phyloP scores from a whole-genome alignment of 768 basidiomycete species.

The Suillus tomentosus region DNA sequence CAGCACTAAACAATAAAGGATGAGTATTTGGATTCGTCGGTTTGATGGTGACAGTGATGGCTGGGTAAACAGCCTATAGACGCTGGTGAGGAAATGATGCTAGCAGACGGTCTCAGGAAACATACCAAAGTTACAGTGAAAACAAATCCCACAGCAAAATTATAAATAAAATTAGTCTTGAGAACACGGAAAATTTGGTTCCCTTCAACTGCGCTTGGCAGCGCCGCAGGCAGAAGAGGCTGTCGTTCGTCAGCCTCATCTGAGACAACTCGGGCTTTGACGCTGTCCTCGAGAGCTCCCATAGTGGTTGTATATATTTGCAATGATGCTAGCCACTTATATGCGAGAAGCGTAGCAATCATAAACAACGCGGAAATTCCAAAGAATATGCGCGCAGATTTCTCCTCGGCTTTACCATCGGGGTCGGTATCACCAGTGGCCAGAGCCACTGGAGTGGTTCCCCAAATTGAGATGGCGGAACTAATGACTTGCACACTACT shows the following conservation, averaged over 20 bases:
- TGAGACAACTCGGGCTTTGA: slow-evolving; percentile 24
- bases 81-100: slow-evolving; percentile 11
- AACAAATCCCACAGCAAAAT: slow-evolving; percentile 73
- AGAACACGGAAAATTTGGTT: slow-evolving; percentile 53
- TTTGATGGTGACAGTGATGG: slow-evolving; percentile 76
- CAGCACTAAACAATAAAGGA: slow-evolving; percentile 78
- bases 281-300: slow-evolving; percentile 44
- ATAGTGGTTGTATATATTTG: slow-evolving; percentile 61
- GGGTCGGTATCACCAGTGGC: slow-evolving; percentile 18
- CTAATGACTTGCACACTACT: slow-evolving; percentile 76
- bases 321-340: slow-evolving; percentile 57
- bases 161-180: slow-evolving; percentile 66
- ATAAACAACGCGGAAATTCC: slow-evolving; percentile 68
- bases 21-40: slow-evolving; percentile 68
- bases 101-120: not conserved
- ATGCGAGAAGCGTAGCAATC: slow-evolving; percentile 50
- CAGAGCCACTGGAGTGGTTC: slow-evolving; percentile 34
- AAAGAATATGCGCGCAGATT: slow-evolving; percentile 77
- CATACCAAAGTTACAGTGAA: slow-evolving; percentile 81
- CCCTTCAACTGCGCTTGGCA: slow-evolving; percentile 23
- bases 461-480: slow-evolving; percentile 57
- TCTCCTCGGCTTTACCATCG: slow-evolving; percentile 57
- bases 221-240: slow-evolving; percentile 38
- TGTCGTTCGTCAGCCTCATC: slow-evolving; percentile 35
- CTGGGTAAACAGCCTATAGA: slow-evolving; percentile 79